Evolutionary conservation across 2,329 filamentous ascomycete genomes (phyloP).

Genomic region (Saccharata proteae): DNA sequence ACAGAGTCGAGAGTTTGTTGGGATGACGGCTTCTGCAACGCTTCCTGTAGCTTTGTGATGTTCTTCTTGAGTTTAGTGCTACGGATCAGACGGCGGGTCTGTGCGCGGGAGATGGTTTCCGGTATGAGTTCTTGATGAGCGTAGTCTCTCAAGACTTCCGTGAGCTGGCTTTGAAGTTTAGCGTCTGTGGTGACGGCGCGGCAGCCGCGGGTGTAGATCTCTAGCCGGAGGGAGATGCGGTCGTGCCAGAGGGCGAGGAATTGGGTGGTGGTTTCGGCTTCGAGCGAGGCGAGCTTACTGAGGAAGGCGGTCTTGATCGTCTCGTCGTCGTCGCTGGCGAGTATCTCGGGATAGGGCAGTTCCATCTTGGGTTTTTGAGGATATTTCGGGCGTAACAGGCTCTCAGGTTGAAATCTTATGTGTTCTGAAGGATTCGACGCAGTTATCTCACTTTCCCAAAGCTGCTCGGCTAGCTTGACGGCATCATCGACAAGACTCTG

Average conservation of each 20-base stretch:
- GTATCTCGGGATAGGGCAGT: too few species aligned
- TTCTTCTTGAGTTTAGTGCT: slow-evolving; percentile 22
- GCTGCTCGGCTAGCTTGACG: too few species aligned
- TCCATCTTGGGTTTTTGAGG: too few species aligned
- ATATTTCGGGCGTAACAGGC: too few species aligned
- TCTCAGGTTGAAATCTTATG: too few species aligned
- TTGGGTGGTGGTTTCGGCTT: slow-evolving; percentile 17
- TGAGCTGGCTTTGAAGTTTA: slow-evolving; percentile 22
- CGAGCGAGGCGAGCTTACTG: slow-evolving; percentile 13
- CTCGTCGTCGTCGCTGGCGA: background rate
- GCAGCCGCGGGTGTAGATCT: slow-evolving; percentile 18
- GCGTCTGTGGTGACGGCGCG: slow-evolving; percentile 15
- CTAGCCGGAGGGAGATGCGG: slow-evolving; percentile 15
- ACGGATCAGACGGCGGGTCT: slow-evolving; percentile 17
- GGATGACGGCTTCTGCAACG: slow-evolving; percentile 12
- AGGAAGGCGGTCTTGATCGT: slow-evolving; percentile 3
- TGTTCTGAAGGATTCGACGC: too few species aligned
- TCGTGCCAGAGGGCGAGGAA: slow-evolving; percentile 23
- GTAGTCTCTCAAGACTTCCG: slow-evolving; percentile 19
- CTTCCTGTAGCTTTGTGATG: slow-evolving; percentile 16
- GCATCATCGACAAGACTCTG: too few species aligned
- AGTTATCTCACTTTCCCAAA: too few species aligned
- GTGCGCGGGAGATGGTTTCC: slow-evolving; percentile 19
- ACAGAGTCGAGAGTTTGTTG: slow-evolving; percentile 6
- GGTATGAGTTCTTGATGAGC: slow-evolving; percentile 22